Evolutionary conservation across 2,329 filamentous ascomycete species (phyloP).

Genomic region (Ophiocordyceps robertsii): DNA sequence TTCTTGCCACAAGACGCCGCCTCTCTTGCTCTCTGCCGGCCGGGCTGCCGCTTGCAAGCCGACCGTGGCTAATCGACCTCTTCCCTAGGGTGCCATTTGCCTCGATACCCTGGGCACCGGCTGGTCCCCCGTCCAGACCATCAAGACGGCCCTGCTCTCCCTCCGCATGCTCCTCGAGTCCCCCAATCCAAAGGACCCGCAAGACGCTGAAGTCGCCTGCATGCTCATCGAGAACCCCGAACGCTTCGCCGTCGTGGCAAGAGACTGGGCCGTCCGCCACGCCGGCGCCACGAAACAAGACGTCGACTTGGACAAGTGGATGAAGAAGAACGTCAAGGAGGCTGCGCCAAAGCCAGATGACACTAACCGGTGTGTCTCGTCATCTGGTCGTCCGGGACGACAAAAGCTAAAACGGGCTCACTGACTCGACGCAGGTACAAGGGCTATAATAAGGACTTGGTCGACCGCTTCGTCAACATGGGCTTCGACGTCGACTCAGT

Average conservation of each 20-base stretch:
- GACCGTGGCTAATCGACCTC: constrained; percentile 1
- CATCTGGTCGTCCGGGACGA: background rate
- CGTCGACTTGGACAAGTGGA: constrained; percentile 25
- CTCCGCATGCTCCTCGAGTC: constrained; percentile 85
- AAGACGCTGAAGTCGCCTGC: constrained; percentile 87
- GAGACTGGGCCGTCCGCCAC: constrained; percentile 79
- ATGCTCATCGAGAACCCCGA: constrained; percentile 75
- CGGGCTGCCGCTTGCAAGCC: background rate
- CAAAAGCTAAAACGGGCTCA: background rate
- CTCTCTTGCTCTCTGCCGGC: background rate
- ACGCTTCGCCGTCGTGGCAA: constrained; percentile 67
- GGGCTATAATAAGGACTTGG: constrained; percentile 73
- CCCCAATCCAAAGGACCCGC: constrained; percentile 90
- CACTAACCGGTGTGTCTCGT: constrained; percentile 14
- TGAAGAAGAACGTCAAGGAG: constrained; percentile 34
- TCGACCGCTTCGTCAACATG: constrained; percentile 80
- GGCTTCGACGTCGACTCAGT: constrained; percentile 83
- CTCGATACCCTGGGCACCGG: constrained; percentile 79
- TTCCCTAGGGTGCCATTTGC: constrained; percentile 75
- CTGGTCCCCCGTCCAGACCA: constrained; percentile 93
- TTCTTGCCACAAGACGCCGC: background rate
- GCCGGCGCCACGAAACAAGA: constrained; percentile 55
- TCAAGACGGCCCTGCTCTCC: constrained; percentile 88
- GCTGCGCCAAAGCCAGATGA: constrained; percentile 5
- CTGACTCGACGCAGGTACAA: constrained; percentile 49